Evolutionary conservation across 257 asterid genomes (phyloP).

Genomic region (Przewalskia tangutica): DNA sequence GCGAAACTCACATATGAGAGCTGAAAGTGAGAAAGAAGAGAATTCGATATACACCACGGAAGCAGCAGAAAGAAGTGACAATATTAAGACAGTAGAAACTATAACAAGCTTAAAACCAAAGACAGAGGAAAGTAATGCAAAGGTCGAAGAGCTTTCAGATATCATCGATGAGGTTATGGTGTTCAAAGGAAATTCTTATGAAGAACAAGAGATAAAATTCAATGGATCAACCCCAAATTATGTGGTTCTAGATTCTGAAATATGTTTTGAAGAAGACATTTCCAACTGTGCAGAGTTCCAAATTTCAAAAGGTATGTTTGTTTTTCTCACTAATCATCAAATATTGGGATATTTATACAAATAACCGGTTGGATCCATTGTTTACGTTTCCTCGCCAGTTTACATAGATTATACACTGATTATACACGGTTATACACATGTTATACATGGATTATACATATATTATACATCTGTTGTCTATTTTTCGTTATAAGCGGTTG

Average conservation of each 20-base stretch:
- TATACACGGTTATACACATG: too few species aligned
- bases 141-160: slow-evolving; percentile 10
- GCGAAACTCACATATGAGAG: slow-evolving; percentile 4
- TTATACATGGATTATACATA: too few species aligned
- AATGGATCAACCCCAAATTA: neutral
- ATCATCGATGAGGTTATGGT: neutral
- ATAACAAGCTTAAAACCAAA: neutral
- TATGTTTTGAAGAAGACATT: slow-evolving; percentile 8
- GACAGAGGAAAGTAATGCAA: slow-evolving; percentile 3
- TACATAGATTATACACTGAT: too few species aligned
- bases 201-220: slow-evolving; percentile 9
- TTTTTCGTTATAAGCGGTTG: too few species aligned
- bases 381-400: too few species aligned
- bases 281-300: slow-evolving; percentile 13
- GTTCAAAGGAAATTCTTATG: neutral
- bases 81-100: slow-evolving; percentile 9
- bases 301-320: slow-evolving; percentile 30
- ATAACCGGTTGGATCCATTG: too few species aligned
- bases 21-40: slow-evolving; percentile 8
- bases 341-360: too few species aligned
- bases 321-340: neutral
- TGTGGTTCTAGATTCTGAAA: slow-evolving; percentile 6
- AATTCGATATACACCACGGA: neutral
- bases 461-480: too few species aligned
- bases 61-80: neutral